phyloP scores from a whole-genome alignment of 495 filamentous ascomycete genomes.

The Pyronema domesticum region DNA sequence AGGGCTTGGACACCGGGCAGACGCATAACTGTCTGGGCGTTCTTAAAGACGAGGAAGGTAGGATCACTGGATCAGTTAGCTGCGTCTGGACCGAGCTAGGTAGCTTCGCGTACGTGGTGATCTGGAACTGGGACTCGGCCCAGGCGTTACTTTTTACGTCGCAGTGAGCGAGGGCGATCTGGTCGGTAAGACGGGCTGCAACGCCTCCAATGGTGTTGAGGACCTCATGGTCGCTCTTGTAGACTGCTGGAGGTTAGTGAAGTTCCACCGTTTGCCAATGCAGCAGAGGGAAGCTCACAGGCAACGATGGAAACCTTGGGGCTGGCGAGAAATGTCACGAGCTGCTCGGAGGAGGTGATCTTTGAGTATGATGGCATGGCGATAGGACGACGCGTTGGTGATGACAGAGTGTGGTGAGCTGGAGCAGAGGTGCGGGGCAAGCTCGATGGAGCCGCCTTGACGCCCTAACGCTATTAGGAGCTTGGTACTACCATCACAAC shows the following conservation, averaged over 20 bases:
- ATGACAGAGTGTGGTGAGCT: no score
- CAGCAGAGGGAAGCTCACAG: neutral
- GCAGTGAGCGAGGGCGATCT: neutral
- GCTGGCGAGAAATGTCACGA: neutral
- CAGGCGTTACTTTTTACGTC: neutral
- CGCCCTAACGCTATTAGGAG: no score
- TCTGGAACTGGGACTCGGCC: conserved; percentile 1
- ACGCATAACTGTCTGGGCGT: conserved; percentile 44
- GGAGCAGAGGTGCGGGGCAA: no score
- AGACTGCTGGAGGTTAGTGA: conserved; percentile 1
- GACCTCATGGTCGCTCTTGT: neutral
- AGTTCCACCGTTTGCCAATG: neutral
- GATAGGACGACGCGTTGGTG: no score
- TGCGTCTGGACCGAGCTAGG: neutral
- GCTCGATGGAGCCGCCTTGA: no score
- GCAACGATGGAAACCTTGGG: neutral
- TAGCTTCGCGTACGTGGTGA: neutral
- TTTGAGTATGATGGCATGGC: neutral
- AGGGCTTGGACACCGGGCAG: conserved; percentile 58
- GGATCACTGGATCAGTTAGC: conserved; percentile 32
- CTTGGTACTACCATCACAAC: no score
- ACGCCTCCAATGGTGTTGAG: neutral
- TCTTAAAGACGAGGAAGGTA: conserved; percentile 81
- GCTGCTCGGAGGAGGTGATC: neutral
- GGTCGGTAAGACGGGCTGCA: neutral